Evolutionary conservation across 2,329 filamentous ascomycete genomes (phyloP).

Genomic region (Trichoderma polysporum): DNA sequence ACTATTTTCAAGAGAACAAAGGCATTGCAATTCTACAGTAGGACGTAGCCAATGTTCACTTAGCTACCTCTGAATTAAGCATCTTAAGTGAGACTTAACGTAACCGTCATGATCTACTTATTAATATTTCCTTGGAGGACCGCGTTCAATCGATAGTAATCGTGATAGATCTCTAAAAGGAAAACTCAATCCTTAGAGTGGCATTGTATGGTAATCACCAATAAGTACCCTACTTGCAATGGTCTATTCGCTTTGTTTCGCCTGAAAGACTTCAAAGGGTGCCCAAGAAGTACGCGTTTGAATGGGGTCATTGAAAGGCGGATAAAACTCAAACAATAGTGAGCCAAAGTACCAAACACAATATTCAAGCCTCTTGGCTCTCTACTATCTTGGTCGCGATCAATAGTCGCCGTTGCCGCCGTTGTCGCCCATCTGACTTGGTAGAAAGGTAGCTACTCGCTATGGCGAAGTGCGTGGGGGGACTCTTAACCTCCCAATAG

Average conservation of each 20-base stretch:
- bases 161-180: not conserved
- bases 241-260: not conserved
- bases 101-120: not conserved
- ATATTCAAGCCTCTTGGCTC: not conserved
- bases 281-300: not conserved
- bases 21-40: not conserved
- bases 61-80: not conserved
- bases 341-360: not conserved
- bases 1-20: not conserved
- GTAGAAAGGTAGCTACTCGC: not conserved
- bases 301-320: not conserved
- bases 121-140: too few species aligned
- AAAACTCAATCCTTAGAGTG: not conserved
- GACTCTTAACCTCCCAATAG: not conserved
- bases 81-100: too few species aligned
- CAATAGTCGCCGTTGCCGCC: too few species aligned
- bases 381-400: not conserved
- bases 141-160: too few species aligned
- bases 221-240: not conserved
- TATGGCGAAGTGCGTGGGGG: not conserved
- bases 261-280: not conserved
- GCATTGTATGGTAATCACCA: not conserved
- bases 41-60: not conserved
- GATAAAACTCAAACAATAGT: not conserved
- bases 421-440: not conserved